Percentiles rank a stretch among this genome's conserved stretches.
These are phyloP conservation scores for Pythium guiyangense DNA, from an alignment of 352 stramenopile genomes.

Conservation along the genomic window DNA sequence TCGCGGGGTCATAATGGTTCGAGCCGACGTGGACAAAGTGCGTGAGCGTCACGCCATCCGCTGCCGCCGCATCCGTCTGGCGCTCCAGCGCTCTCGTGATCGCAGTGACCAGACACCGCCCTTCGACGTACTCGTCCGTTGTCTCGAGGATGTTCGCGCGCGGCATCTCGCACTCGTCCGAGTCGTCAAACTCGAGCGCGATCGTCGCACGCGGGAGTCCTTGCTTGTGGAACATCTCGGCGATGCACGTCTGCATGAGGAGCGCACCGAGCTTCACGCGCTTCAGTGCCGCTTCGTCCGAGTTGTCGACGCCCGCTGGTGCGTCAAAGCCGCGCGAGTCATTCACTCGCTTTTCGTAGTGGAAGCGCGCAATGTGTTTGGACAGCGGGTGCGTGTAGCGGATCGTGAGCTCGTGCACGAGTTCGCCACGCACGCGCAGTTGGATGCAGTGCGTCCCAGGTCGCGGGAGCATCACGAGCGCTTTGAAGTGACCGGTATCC, in stretches of 20 bases:
- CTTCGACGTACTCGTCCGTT: constrained; percentile 12
- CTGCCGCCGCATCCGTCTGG: constrained; percentile 11
- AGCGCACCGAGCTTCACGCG: constrained; percentile 48
- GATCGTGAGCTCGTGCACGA: constrained; percentile 24
- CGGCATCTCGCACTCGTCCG: constrained; percentile 25
- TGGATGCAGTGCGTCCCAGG: constrained; percentile 33
- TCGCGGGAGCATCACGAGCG: constrained; percentile 49
- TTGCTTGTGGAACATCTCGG: constrained; percentile 44
- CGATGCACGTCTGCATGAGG: constrained; percentile 46
- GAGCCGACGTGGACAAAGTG: constrained; percentile 67
- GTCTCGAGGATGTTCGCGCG: constrained; percentile 43
- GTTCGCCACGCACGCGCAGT: constrained; percentile 10
- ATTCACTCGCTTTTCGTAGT: constrained; percentile 55
- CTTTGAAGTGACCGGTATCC: constrained; percentile 53
- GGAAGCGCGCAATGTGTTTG: constrained; percentile 44
- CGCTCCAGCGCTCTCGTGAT: constrained; percentile 1
- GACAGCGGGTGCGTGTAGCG: constrained; percentile 27
- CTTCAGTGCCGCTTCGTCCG: constrained; percentile 34
- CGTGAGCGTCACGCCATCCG: constrained; percentile 22
- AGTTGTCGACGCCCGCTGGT: constrained; percentile 47
- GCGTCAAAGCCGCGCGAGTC: constrained; percentile 49
- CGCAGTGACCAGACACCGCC: constrained; percentile 12
- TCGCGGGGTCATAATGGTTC: constrained; percentile 47
- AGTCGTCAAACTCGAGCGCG: constrained; percentile 36
- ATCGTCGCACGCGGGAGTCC: constrained; percentile 45